Percentiles rank a stretch among this genome's conserved stretches.
Conservation (phyloP, 805 yeast genomes). For the Saccharomycopsis sp. region DNA sequence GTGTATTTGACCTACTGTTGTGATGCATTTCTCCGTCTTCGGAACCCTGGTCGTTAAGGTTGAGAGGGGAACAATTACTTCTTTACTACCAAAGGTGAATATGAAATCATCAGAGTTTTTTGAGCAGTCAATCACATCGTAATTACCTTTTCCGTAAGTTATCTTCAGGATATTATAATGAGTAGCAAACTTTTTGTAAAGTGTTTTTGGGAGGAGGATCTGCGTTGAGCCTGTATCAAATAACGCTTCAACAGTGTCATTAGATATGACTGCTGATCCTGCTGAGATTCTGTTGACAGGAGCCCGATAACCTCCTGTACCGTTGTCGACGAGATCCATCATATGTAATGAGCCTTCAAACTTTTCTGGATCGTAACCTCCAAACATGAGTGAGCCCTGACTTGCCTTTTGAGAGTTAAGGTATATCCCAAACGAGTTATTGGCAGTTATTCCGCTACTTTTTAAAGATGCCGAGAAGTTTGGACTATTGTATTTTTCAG, state of each 20-base stretch:
- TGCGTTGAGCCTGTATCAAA: neutral
- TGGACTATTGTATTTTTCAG: neutral
- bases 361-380: neutral
- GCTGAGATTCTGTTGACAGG: neutral
- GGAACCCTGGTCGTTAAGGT: neutral
- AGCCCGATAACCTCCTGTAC: neutral
- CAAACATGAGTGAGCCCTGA: neutral
- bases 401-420: slow-evolving; percentile 1
- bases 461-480: neutral
- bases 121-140: neutral
- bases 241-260: neutral
- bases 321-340: neutral
- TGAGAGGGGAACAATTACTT: neutral
- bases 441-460: neutral
- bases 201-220: neutral
- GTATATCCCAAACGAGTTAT: neutral
- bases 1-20: neutral
- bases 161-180: neutral
- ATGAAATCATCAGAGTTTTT: neutral
- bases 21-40: neutral
- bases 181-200: neutral
- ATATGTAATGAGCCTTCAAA: neutral
- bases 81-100: neutral
- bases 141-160: neutral
- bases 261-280: neutral